Evolutionary conservation across 306 rosid genomes (phyloP).

Genomic region (Quercus gilva): DNA sequence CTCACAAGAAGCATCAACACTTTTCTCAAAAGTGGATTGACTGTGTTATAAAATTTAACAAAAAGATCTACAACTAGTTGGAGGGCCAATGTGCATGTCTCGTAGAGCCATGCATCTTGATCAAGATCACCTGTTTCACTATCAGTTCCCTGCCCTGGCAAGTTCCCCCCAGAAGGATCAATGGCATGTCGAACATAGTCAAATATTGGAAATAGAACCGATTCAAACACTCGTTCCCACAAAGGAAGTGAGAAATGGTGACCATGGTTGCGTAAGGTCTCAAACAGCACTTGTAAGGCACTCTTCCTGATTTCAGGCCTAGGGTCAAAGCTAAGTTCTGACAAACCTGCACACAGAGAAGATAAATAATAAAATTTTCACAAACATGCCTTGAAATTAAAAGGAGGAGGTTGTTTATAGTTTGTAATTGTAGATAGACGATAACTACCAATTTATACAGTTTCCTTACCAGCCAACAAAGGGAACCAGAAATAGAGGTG

Average conservation of each 20-base stretch:
- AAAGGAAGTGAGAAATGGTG: conserved; percentile 89
- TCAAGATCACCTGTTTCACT: conserved; percentile 65
- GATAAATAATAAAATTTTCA: conserved; percentile 8
- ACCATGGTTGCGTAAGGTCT: conserved; percentile 94
- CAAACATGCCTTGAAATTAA: conserved; percentile 10
- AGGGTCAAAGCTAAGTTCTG: conserved; percentile 97
- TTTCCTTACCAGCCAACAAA: conserved; percentile 77
- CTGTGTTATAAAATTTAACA: conserved; percentile 83
- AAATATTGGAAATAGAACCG: conserved; percentile 93
- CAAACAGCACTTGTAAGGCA: conserved; percentile 88
- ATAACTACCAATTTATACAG: conserved; percentile 21
- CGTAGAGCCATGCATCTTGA: conserved; percentile 95
- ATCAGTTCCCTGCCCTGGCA: conserved; percentile 52
- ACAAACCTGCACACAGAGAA: conserved; percentile 67
- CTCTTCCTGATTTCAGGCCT: conserved; percentile 97
- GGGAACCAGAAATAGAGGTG: conserved; percentile 99
- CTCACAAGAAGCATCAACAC: conserved; percentile 89
- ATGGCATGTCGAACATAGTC: conserved; percentile 95
- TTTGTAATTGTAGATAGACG: background rate
- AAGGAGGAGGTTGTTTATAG: conserved; percentile 6
- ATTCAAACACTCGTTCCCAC: conserved; percentile 95
- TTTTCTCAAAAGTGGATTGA: conserved; percentile 89
- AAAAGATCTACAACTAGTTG: conserved; percentile 95
- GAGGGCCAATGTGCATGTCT: conserved; percentile 99
- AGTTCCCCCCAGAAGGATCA: conserved; percentile 79